phyloP scores from a whole-genome alignment of 805 yeast genomes.

The Myxozyma melibiosi region DNA sequence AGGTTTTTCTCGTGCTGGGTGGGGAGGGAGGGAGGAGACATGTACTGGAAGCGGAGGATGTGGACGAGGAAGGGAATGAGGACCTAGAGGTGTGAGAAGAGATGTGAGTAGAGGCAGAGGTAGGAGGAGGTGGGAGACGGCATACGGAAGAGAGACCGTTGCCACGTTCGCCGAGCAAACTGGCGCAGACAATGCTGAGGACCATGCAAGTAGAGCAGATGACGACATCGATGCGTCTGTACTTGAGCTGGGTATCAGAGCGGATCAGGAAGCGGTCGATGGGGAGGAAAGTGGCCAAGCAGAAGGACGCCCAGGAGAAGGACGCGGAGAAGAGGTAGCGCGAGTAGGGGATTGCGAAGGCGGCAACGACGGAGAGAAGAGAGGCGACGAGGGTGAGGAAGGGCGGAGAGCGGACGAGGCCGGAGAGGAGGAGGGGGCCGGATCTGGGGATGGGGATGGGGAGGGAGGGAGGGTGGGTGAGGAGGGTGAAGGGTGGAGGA shows the following conservation, averaged over 20 bases:
- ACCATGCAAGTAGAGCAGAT: conserved; percentile 32
- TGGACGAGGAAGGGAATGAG: conserved; percentile 31
- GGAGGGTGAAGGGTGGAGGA: background rate
- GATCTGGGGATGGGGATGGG: conserved; percentile 31
- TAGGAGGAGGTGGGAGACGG: background rate
- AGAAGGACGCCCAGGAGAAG: conserved; percentile 33
- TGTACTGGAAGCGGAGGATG: conserved; percentile 31
- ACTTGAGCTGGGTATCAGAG: conserved; percentile 15
- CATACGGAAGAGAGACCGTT: conserved; percentile 30
- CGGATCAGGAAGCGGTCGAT: conserved; percentile 25
- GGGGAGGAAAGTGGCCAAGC: conserved; percentile 26
- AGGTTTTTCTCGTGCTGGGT: conserved; percentile 6
- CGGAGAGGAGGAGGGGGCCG: background rate
- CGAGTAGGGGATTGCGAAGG: conserved; percentile 31
- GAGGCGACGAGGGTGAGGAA: conserved; percentile 33
- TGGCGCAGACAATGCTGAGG: conserved; percentile 28
- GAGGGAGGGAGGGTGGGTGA: conserved; percentile 27
- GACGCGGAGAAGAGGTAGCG: conserved; percentile 31
- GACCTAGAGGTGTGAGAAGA: conserved; percentile 2
- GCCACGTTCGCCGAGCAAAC: conserved; percentile 33
- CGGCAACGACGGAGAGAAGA: conserved; percentile 25
- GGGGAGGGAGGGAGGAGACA: conserved; percentile 13
- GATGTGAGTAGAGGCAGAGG: background rate
- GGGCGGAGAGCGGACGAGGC: conserved; percentile 27
- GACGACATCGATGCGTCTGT: conserved; percentile 33